These are phyloP conservation scores for Colletotrichum tanaceti DNA, from an alignment of 2,329 filamentous ascomycete species.

Conservation along the genomic window DNA sequence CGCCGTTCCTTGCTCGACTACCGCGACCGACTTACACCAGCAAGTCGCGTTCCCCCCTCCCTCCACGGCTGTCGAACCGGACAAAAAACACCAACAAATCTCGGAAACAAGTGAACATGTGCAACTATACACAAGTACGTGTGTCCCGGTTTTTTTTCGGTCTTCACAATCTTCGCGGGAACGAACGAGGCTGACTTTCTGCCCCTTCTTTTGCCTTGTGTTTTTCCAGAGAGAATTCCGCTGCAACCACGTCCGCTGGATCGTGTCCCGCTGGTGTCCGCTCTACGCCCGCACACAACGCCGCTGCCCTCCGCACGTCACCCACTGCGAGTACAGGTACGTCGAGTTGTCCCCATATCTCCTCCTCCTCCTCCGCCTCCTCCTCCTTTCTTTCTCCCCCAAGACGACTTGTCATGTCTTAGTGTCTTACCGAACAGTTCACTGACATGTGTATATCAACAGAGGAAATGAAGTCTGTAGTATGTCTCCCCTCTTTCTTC, in stretches of 20 bases:
- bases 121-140: constrained; percentile 62
- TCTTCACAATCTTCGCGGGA: not conserved
- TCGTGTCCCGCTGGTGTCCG: constrained; percentile 57
- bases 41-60: too few species aligned
- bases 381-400: not conserved
- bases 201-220: not conserved
- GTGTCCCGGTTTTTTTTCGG: too few species aligned
- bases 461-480: constrained; percentile 60
- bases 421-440: not conserved
- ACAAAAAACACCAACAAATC: not conserved
- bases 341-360: not conserved
- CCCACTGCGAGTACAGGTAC: constrained; percentile 60
- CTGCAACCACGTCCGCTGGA: constrained; percentile 63
- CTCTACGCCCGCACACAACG: constrained; percentile 59
- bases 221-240: constrained; percentile 60
- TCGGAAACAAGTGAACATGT: constrained; percentile 52
- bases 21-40: constrained; percentile 16
- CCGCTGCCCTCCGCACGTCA: constrained; percentile 56
- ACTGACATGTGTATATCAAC: constrained; percentile 27
- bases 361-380: constrained; percentile 2
- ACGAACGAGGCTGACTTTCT: constrained; percentile 33
- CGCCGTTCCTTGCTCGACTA: not conserved
- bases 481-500: constrained; percentile 47
- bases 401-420: not conserved
- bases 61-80: not conserved